Evolutionary conservation across 225 moss, liverwort and hornwort species (phyloP).

Genomic region (Marchantia paleacea): DNA sequence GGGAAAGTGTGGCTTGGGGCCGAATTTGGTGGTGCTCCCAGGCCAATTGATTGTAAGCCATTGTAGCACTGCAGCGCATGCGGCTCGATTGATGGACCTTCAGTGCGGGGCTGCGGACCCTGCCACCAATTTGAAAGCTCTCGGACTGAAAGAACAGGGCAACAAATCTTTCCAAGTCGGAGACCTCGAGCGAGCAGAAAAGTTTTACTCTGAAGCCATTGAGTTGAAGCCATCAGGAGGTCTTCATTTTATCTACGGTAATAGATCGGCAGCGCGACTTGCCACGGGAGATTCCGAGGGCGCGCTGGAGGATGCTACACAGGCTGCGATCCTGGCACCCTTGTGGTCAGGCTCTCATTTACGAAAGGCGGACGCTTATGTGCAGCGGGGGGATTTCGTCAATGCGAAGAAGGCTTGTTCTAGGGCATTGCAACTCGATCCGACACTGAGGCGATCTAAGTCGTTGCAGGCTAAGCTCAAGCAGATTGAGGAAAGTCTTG

Average conservation of each 20-base stretch:
- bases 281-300: conserved; percentile 44
- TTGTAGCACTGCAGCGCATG: conserved; percentile 71
- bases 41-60: conserved; percentile 67
- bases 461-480: conserved; percentile 34
- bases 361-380: conserved; percentile 61
- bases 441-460: conserved; percentile 66
- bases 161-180: conserved; percentile 64
- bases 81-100: conserved; percentile 61
- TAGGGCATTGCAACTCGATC: conserved; percentile 53
- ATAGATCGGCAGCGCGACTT: conserved; percentile 55
- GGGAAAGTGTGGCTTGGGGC: conserved; percentile 69
- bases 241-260: conserved; percentile 55
- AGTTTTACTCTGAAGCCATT: conserved; percentile 57
- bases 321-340: conserved; percentile 42
- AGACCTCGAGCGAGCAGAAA: conserved; percentile 42
- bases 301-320: conserved; percentile 56
- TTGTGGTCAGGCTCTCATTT: conserved; percentile 57
- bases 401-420: conserved; percentile 47
- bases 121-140: conserved; percentile 57
- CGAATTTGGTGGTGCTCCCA: conserved; percentile 68
- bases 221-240: conserved; percentile 55
- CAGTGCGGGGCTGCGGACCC: conserved; percentile 63
- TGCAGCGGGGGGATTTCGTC: conserved; percentile 51
- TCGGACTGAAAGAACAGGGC: conserved; percentile 62
- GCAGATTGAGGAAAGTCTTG: conserved; percentile 3